Evolutionary conservation across 2,329 filamentous ascomycete species (phyloP).

Genomic region (Penicillium sp.): DNA sequence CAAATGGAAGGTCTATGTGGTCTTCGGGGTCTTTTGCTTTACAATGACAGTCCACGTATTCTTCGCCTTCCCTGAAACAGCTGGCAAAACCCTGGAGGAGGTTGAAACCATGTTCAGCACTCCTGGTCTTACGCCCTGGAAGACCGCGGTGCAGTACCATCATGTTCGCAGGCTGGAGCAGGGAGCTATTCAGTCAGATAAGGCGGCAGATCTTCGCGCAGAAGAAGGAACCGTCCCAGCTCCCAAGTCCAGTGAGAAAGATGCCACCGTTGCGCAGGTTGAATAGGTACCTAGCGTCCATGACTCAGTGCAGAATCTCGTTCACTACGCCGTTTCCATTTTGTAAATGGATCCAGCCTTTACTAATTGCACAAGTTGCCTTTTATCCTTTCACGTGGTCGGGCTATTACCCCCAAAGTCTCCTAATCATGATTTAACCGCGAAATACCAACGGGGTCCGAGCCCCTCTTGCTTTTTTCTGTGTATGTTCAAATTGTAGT

Average conservation of each 20-base stretch:
- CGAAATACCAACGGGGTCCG: neutral
- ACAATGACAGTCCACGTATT: conserved; percentile 59
- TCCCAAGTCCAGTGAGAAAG: conserved; percentile 4
- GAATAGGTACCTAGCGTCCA: neutral
- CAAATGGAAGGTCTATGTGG: conserved; percentile 56
- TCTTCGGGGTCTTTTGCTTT: conserved; percentile 65
- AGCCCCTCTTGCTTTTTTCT: neutral
- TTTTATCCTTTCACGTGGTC: neutral
- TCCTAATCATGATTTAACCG: neutral
- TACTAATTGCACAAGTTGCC: neutral
- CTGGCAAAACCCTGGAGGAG: conserved; percentile 66
- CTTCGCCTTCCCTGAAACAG: conserved; percentile 35
- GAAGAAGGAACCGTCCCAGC: conserved; percentile 4
- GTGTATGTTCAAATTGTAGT: neutral
- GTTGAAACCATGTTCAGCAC: conserved; percentile 61
- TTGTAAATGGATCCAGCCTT: neutral
- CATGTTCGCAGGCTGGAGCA: conserved; percentile 15
- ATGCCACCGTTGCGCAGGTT: neutral
- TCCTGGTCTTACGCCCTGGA: conserved; percentile 20
- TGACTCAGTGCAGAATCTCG: neutral
- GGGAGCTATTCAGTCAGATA: conserved; percentile 12
- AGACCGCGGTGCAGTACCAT: conserved; percentile 13
- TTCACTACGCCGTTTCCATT: neutral
- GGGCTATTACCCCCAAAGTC: neutral
- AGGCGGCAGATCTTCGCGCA: conserved; percentile 8